phyloP scores from a whole-genome alignment of 306 rosid genomes.

The Cucumis melo region DNA sequence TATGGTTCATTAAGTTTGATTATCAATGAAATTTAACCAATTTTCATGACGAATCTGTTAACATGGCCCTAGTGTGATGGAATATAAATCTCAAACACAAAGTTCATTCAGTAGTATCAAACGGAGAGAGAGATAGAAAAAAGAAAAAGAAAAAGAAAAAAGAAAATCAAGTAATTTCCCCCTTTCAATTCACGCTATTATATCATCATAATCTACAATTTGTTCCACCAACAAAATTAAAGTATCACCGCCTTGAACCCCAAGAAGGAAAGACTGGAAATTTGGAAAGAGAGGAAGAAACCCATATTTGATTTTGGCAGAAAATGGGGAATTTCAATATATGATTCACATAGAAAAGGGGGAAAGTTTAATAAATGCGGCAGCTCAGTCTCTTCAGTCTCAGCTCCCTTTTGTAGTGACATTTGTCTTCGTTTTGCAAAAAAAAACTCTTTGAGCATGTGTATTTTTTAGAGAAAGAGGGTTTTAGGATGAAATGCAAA shows the following conservation, averaged over 20 bases:
- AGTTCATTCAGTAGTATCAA: background rate
- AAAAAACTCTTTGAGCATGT: background rate
- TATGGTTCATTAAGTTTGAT: too few relatives aligned
- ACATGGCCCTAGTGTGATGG: too few relatives aligned
- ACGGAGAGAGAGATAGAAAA: too few relatives aligned
- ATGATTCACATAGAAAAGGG: background rate
- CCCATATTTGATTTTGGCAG: background rate
- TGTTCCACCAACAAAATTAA: background rate
- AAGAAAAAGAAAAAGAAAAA: background rate
- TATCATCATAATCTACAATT: background rate
- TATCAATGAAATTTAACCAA: too few relatives aligned
- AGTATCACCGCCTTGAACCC: background rate
- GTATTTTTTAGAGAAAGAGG: background rate
- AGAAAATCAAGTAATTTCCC: background rate
- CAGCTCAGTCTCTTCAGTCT: background rate
- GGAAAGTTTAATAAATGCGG: background rate
- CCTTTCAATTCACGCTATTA: background rate
- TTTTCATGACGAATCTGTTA: too few relatives aligned
- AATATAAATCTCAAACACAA: background rate
- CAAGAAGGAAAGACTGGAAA: background rate
- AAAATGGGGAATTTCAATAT: background rate
- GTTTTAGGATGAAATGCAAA: slow-evolving; percentile 25
- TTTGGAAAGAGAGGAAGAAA: background rate
- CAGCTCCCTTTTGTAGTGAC: background rate
- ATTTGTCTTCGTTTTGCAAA: background rate